Percentiles rank a stretch among this genome's conserved stretches.
These are phyloP conservation scores for Ophiostoma populinum DNA, from an alignment of 2,329 filamentous ascomycete species.

Conservation along the genomic window DNA sequence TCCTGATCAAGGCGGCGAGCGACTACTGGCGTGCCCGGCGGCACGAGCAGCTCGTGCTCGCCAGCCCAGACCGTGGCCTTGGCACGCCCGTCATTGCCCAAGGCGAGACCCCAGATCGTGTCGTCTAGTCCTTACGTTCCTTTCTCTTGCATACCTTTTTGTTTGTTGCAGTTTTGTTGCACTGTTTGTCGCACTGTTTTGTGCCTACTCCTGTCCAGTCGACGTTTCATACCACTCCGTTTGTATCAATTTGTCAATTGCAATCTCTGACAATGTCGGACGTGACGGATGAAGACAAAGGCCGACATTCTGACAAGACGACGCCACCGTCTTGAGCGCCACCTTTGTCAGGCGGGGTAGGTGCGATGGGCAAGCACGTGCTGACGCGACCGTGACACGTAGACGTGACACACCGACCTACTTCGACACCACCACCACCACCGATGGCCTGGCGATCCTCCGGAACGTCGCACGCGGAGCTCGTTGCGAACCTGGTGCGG, in stretches of 20 bases:
- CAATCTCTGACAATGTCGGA: too few relatives aligned
- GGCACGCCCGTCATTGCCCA: conserved; percentile 73
- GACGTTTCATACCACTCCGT: too few relatives aligned
- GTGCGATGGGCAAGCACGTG: too few relatives aligned
- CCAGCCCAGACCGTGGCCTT: conserved; percentile 79
- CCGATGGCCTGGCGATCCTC: conserved; percentile 82
- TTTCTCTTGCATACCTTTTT: background rate
- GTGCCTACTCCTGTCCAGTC: too few relatives aligned
- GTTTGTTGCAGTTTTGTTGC: background rate
- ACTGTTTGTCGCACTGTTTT: background rate
- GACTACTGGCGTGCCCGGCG: conserved; percentile 77
- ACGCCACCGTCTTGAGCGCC: too few relatives aligned
- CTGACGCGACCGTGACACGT: too few relatives aligned
- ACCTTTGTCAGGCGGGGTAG: too few relatives aligned
- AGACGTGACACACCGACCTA: too few relatives aligned
- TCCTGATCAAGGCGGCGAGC: conserved; percentile 81
- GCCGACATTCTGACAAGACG: too few relatives aligned
- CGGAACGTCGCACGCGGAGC: conserved; percentile 52
- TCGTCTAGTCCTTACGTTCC: too few relatives aligned
- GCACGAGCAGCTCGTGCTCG: conserved; percentile 83
- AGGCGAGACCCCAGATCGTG: conserved; percentile 62
- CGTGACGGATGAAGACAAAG: too few relatives aligned
- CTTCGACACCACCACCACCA: background rate
- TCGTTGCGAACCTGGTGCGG: conserved; percentile 61
- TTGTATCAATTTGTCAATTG: too few relatives aligned